Conservation (phyloP, 805 yeast species). For the Candida corydali region DNA sequence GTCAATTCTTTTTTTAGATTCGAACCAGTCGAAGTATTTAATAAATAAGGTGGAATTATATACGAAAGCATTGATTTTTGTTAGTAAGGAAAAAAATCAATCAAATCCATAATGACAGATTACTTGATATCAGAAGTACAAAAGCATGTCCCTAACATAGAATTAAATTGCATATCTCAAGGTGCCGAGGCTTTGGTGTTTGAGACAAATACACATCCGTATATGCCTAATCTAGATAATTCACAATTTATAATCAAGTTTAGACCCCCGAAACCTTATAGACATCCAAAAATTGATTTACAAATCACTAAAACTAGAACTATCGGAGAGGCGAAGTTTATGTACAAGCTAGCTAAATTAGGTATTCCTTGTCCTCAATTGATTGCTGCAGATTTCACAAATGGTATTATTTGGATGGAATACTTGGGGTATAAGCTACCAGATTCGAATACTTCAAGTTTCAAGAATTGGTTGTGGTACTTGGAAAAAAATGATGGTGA, state of each 20-base stretch:
- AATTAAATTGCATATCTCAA: constrained; percentile 61
- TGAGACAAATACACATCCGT: constrained; percentile 62
- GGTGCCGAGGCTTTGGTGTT: constrained; percentile 92
- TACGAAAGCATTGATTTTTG: constrained; percentile 15
- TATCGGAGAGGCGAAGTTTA: constrained; percentile 73
- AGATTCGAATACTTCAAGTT: constrained; percentile 52
- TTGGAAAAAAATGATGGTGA: constrained; percentile 32
- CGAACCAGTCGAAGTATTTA: constrained; percentile 34
- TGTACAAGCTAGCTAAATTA: constrained; percentile 51
- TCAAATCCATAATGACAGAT: constrained; percentile 45
- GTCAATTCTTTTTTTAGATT: constrained; percentile 23
- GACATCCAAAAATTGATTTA: constrained; percentile 80
- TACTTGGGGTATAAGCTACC: constrained; percentile 55
- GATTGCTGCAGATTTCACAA: constrained; percentile 67
- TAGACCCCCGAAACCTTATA: constrained; percentile 85
- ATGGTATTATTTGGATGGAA: constrained; percentile 90
- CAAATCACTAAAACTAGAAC: constrained; percentile 78
- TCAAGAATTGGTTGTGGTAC: constrained; percentile 74
- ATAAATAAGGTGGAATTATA: constrained; percentile 41
- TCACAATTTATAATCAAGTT: constrained; percentile 63
- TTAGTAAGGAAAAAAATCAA: background rate
- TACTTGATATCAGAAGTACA: constrained; percentile 43
- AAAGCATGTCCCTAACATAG: constrained; percentile 43
- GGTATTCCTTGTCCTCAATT: constrained; percentile 70
- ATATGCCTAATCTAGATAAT: constrained; percentile 30